A percentile compares a stretch with the other conserved stretches of the same genome.
These are phyloP conservation scores for Sporothrix luriei DNA, from an alignment of 2,329 filamentous ascomycete genomes.

Conservation along the genomic window DNA sequence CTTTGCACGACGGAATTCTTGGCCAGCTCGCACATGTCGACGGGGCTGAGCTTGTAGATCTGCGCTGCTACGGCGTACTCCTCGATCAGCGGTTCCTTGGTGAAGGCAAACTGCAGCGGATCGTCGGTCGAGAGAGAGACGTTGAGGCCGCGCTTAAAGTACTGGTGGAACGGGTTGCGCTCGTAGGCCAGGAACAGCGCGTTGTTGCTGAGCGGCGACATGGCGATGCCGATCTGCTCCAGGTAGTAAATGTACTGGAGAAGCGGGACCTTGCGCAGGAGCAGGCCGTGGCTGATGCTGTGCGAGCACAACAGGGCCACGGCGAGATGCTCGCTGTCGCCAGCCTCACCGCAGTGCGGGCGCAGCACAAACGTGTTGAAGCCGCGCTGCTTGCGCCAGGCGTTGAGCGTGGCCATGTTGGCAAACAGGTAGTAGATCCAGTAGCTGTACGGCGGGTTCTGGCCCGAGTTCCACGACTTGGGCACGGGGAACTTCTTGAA, in stretches of 20 bases:
- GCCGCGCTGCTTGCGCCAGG: slow-evolving; percentile 84
- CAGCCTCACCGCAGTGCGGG: slow-evolving; percentile 94
- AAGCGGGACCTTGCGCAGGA: slow-evolving; percentile 90
- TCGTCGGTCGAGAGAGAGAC: slow-evolving; percentile 96
- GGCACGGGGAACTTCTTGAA: slow-evolving; percentile 95
- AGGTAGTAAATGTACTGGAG: slow-evolving; percentile 97
- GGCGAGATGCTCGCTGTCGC: slow-evolving; percentile 93
- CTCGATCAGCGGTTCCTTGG: slow-evolving; percentile 95
- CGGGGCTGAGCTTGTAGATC: slow-evolving; percentile 95
- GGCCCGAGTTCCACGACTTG: slow-evolving; percentile 82
- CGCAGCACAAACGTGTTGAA: slow-evolving; percentile 95
- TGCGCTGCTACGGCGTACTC: slow-evolving; percentile 97
- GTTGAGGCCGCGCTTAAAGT: slow-evolving; percentile 92
- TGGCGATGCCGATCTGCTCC: slow-evolving; percentile 96
- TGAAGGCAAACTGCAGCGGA: slow-evolving; percentile 96
- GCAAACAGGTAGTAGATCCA: slow-evolving; percentile 98
- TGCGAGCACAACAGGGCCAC: slow-evolving; percentile 90
- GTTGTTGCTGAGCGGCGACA: slow-evolving; percentile 99
- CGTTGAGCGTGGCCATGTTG: slow-evolving; percentile 90
- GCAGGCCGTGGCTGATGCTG: slow-evolving; percentile 92
- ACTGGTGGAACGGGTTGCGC: slow-evolving; percentile 91
- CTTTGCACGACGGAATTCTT: slow-evolving; percentile 95
- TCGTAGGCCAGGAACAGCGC: slow-evolving; percentile 95
- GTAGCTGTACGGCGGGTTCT: slow-evolving; percentile 98
- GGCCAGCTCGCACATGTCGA: slow-evolving; percentile 97